These are phyloP conservation scores for Rhododendron henanense DNA, from an alignment of 148 eudicot species.

Conservation along the genomic window DNA sequence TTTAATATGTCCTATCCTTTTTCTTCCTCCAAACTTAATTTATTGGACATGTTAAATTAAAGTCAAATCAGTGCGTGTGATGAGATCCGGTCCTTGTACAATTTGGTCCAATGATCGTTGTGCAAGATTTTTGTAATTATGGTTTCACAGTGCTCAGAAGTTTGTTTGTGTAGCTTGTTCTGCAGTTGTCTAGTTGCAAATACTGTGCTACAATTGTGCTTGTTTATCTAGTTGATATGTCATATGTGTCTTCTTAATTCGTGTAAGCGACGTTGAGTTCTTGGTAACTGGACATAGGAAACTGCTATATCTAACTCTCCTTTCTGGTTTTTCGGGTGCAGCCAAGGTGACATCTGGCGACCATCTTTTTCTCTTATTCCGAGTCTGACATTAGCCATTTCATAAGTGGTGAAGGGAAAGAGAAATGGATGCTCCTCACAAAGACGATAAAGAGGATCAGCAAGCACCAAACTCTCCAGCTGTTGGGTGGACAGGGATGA, in stretches of 20 bases:
- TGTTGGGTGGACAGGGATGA: conserved; percentile 29
- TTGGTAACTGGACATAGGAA: background rate
- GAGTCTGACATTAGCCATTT: background rate
- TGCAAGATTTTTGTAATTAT: background rate
- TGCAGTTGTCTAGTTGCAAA: background rate
- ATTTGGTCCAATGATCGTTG: background rate
- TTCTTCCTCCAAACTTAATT: background rate
- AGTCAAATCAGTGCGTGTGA: background rate
- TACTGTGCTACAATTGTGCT: background rate
- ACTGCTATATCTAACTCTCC: background rate
- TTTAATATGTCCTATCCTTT: background rate
- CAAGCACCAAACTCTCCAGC: conserved; percentile 26
- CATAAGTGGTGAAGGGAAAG: background rate
- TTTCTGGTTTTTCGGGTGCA: background rate
- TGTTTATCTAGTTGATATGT: conserved; percentile 4
- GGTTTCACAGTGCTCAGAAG: background rate
- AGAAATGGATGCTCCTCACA: conserved; percentile 37
- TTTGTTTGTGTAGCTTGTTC: background rate
- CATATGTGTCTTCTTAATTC: background rate
- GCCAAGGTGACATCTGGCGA: background rate
- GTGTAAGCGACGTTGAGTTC: background rate
- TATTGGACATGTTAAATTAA: background rate
- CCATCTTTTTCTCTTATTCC: background rate
- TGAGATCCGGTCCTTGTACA: background rate
- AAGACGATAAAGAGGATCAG: conserved; percentile 25